Base-by-base conservation (phyloP, 345 rosid genomes). In the Gossypium rotundifolium region DNA sequence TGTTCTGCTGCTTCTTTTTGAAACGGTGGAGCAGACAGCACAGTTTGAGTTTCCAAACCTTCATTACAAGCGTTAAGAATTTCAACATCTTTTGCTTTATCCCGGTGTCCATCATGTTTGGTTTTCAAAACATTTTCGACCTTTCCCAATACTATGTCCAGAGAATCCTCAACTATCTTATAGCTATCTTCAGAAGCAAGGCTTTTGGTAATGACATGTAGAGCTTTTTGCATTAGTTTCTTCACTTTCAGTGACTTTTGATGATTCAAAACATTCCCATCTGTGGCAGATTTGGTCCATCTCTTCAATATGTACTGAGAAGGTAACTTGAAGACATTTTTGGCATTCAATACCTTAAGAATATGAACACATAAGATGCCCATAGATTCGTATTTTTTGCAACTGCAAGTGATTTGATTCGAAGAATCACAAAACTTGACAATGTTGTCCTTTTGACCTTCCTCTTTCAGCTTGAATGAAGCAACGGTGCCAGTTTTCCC, bases 281-380 rank as follows among this genome's bases (percentile, higher is more conserved):
- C 23, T 44, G 11, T 65, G 2, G 70, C 70, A 42, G 52, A 44
- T 65, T 65, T 65, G 1, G 29, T 44, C 52, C 70, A 65, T 45
- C 70, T 44, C 52, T 65, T 65, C 52, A 65, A 5, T 65, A 44
- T 65, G 20, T 65, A 65, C 17, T 20, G 70, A 10, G 52, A 65
- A 65, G 70, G 70, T 42, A 65, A 65, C 20, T 65, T 51, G 44
- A 65, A 65, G 51, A 65, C 52, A 20, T 65, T 65, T 42, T 42
- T 42, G 29, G 52, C 29, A 20, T 65, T 65, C 51, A 65, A 13
- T 42, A 42, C 70, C 70, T 65, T 65, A 2, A 65, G 70, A 11
- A 65, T 65, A 65, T 65, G 70, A 4, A 65, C 70, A 2, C 70
- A 65, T 42, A 65, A 63, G 70, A 65, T 65, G 20, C 70, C 52